Percentiles rank a stretch among this genome's conserved stretches.
These are phyloP conservation scores for Sphaerobolus stellatus DNA, from an alignment of 1,284 basidiomycete genomes.

Conservation along the genomic window DNA sequence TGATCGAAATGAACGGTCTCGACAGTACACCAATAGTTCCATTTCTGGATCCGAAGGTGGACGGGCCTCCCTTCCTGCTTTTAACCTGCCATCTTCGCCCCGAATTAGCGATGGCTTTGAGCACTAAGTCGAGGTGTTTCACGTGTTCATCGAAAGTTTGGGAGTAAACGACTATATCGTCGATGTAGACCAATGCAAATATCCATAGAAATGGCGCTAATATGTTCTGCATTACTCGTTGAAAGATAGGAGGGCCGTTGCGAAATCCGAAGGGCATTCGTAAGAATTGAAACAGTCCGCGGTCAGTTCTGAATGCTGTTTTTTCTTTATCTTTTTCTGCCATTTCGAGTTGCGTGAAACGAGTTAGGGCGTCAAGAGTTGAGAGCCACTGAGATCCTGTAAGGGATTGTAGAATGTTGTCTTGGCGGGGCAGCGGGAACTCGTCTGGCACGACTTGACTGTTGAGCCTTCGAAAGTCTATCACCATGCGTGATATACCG, in stretches of 20 bases:
- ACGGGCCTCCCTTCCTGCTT: too few relatives aligned
- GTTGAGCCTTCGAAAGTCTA: too few relatives aligned
- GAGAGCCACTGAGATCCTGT: conserved; percentile 27
- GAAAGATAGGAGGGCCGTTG: conserved; percentile 27
- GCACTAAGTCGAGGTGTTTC: conserved; percentile 17
- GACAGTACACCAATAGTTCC: too few relatives aligned
- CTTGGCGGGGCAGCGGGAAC: too few relatives aligned
- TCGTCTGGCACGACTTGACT: too few relatives aligned
- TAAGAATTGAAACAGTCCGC: conserved; percentile 21
- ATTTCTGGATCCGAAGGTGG: too few relatives aligned
- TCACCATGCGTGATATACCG: too few relatives aligned
- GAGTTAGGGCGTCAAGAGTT: conserved; percentile 30
- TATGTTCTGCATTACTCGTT: conserved; percentile 39
- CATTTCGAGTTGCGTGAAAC: conserved; percentile 31
- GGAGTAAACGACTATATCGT: conserved; percentile 22
- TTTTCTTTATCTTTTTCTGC: conserved; percentile 21
- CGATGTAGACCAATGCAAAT: conserved; percentile 24
- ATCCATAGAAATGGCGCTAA: conserved; percentile 34
- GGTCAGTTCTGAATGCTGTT: conserved; percentile 29
- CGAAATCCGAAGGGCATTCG: conserved; percentile 2
- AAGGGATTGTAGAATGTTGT: too few relatives aligned
- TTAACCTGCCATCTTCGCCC: too few relatives aligned
- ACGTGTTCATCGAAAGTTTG: conserved; percentile 20
- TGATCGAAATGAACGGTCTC: too few relatives aligned
- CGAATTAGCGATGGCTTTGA: conserved; percentile 16